Conservation (phyloP, 73 alveolate species). For the Durusdinium trenchii region DNA sequence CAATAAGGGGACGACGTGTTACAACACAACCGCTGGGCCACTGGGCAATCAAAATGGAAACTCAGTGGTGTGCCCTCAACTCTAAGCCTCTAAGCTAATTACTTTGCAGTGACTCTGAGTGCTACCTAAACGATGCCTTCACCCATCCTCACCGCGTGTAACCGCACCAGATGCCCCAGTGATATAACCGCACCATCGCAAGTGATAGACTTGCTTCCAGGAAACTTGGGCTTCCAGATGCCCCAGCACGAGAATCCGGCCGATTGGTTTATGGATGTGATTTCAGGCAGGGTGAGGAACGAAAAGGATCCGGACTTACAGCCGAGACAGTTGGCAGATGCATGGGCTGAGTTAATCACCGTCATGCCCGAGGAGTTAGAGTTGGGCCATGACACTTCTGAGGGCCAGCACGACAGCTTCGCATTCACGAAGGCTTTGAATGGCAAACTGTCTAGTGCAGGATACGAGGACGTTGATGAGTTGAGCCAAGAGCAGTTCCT, state of each 20-base stretch:
- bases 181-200: too few species aligned
- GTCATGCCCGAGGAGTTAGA: neutral
- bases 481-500: neutral
- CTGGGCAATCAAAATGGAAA: too few species aligned
- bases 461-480: slow-evolving; percentile 24
- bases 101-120: too few species aligned
- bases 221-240: slow-evolving; percentile 64
- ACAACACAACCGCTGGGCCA: too few species aligned
- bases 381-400: neutral
- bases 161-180: too few species aligned
- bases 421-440: slow-evolving; percentile 34
- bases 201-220: too few species aligned
- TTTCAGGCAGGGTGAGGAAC: slow-evolving; percentile 88
- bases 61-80: too few species aligned
- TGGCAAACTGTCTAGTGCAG: slow-evolving; percentile 24
- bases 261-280: slow-evolving; percentile 83
- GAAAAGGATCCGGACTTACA: slow-evolving; percentile 37
- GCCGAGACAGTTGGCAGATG: slow-evolving; percentile 28
- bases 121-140: too few species aligned
- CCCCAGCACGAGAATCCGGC: slow-evolving; percentile 72
- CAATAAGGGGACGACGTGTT: too few species aligned
- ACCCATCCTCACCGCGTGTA: too few species aligned
- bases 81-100: too few species aligned
- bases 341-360: slow-evolving; percentile 55
- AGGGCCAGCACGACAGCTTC: neutral